These are phyloP conservation scores for Petunia hybrid DNA, from an alignment of 305 asterid species.

Conservation along the genomic window DNA sequence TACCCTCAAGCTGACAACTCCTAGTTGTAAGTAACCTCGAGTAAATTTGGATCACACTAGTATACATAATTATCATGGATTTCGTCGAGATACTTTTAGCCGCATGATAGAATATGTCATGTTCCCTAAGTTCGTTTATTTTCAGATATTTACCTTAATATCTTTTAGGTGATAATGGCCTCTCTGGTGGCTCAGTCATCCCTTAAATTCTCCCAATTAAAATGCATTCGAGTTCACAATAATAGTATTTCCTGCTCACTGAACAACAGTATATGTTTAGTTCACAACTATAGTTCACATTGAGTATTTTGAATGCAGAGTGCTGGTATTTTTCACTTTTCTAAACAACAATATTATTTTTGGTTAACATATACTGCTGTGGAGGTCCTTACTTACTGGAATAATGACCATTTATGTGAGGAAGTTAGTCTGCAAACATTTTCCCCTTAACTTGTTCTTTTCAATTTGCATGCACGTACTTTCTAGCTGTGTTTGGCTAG, in stretches of 20 bases:
- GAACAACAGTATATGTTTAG: neutral
- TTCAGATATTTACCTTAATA: too few species aligned
- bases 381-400: neutral
- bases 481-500: neutral
- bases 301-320: neutral
- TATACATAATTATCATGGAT: neutral
- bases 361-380: neutral
- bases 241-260: neutral
- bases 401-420: neutral
- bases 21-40: slow-evolving; percentile 47
- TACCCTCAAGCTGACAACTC: slow-evolving; percentile 54
- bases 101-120: neutral
- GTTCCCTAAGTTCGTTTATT: neutral
- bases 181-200: neutral
- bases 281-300: neutral
- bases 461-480: neutral
- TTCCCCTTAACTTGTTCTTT: neutral
- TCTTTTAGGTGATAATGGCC: neutral
- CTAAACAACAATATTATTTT: neutral
- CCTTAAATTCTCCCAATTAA: neutral
- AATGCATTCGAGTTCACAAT: neutral
- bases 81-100: neutral
- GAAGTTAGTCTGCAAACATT: too few species aligned
- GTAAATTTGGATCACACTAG: neutral
- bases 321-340: neutral